Base-by-base conservation (phyloP, 352 stramenopile species). In the Phytophthora sojae region DNA sequence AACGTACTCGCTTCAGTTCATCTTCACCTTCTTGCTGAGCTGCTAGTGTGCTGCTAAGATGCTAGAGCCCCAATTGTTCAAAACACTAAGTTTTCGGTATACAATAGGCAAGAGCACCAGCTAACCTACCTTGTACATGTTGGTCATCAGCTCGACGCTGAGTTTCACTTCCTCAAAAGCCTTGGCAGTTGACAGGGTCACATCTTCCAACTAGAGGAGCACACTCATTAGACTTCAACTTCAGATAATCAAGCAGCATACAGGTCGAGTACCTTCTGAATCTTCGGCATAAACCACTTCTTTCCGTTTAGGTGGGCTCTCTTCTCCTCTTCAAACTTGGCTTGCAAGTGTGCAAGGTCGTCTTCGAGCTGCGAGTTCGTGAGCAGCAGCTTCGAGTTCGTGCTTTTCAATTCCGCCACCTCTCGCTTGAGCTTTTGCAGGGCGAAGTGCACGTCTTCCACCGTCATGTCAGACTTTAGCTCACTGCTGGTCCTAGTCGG, bases 111-210 rank as follows among this genome's bases (percentile, higher is more conserved):
- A 35, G 29, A 35, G 55, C 30, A 63, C 15, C 37, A 42, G n/a
- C 6, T 14, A n/a, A 54, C 81, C 66, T 15, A 54, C 81, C 68
- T 96, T 96, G 82, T 96, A 96, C 86, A 96, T 94, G 61, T 91
- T 96, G 7, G 86, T 91, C 77, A 94, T 89, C 8, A 96, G 71
- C 37, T 94, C 88, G 12, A 96, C 88, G 64, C 90, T 96, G 19
- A 96, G 71, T 61, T 93, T 90, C 6, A 96, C 82, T 68, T 88
- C 85, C 25, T 93, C 83, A 29, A 94, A 87, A 9, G 88, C 80
- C 58, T 86, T 88, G 17, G 63, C 66, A 17, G 79, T 92, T 2
- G 61, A 82, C 42, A 91, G 47, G 49, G 91, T 77, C 15, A 72
- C 66, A 45, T 94, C 84, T 77, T 95, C 88, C 6, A 95, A 63